Conservation (phyloP, 2,329 filamentous ascomycete species). For the Pestalotiopsis sp. region DNA sequence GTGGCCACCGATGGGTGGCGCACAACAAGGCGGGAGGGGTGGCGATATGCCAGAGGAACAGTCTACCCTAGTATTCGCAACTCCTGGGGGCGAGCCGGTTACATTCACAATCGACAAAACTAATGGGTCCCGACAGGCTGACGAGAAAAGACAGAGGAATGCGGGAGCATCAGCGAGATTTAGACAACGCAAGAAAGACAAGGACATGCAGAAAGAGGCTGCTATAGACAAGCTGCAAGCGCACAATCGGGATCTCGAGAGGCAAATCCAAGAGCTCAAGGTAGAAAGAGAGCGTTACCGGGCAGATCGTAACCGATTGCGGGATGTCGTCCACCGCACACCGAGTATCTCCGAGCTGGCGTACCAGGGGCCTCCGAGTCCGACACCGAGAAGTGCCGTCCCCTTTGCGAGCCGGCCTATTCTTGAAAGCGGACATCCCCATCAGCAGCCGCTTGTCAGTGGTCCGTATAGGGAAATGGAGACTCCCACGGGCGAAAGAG, state of each 20-base stretch:
- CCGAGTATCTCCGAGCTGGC: slow-evolving; percentile 58
- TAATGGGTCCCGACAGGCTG: slow-evolving; percentile 78
- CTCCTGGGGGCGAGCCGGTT: slow-evolving; percentile 45
- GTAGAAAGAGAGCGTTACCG: slow-evolving; percentile 75
- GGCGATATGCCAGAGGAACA: slow-evolving; percentile 30
- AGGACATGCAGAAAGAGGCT: slow-evolving; percentile 72
- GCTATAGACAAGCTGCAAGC: slow-evolving; percentile 71
- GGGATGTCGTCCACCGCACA: slow-evolving; percentile 64
- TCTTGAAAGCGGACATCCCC: slow-evolving; percentile 26
- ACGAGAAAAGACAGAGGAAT: slow-evolving; percentile 84
- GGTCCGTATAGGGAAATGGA: slow-evolving; percentile 42
- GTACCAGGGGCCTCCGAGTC: slow-evolving; percentile 55
- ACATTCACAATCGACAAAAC: slow-evolving; percentile 76
- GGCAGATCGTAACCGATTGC: slow-evolving; percentile 71
- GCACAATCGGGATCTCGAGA: slow-evolving; percentile 66
- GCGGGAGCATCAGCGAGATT: slow-evolving; percentile 85
- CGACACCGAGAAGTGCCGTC: slow-evolving; percentile 39
- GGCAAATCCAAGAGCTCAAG: slow-evolving; percentile 53
- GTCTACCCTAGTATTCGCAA: slow-evolving; percentile 27
- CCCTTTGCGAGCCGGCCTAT: slow-evolving; percentile 43
- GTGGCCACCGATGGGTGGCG: slow-evolving; percentile 24
- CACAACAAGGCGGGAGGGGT: slow-evolving; percentile 3
- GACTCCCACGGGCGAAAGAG: slow-evolving; percentile 45
- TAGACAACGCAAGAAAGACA: slow-evolving; percentile 78
- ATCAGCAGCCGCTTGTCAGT: slow-evolving; percentile 23